A percentile compares a stretch with the other conserved stretches of the same genome.
phyloP scores from a whole-genome alignment of 1,284 basidiomycete species.

The Tremellales sp. region DNA sequence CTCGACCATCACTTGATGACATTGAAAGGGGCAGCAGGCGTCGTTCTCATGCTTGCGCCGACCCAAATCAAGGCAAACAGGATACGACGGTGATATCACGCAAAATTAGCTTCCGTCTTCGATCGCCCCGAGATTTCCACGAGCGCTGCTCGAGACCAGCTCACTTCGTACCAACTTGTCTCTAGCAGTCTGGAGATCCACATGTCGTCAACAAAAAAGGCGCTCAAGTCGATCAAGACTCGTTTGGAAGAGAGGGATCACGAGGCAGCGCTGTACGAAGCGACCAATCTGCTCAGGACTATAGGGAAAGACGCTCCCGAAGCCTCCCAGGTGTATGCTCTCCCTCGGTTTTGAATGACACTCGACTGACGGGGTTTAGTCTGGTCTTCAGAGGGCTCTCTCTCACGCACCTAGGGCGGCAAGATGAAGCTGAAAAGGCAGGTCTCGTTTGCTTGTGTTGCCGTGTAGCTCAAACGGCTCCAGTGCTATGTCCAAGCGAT shows the following conservation, averaged over 20 bases:
- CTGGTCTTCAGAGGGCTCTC: constrained; percentile 78
- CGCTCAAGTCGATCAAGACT: constrained; percentile 73
- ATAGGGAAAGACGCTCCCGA: constrained; percentile 56
- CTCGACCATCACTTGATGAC: too few species aligned
- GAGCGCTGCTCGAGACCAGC: too few species aligned
- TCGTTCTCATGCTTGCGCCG: too few species aligned
- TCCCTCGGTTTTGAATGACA: constrained; percentile 2
- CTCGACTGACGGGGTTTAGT: constrained; percentile 49
- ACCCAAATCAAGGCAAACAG: too few species aligned
- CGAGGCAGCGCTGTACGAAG: constrained; percentile 51
- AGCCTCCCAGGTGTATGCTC: constrained; percentile 64
- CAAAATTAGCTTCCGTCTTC: too few species aligned
- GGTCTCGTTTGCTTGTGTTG: constrained; percentile 31
- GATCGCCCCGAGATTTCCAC: too few species aligned
- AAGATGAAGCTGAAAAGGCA: constrained; percentile 77
- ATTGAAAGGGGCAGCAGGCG: too few species aligned
- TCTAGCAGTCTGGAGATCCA: too few species aligned
- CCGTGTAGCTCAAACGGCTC: neutral
- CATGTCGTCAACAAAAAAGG: constrained; percentile 38
- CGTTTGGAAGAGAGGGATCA: constrained; percentile 73
- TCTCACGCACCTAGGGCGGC: constrained; percentile 64
- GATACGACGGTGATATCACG: too few species aligned
- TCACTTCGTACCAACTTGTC: too few species aligned
- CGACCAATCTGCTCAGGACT: constrained; percentile 53
- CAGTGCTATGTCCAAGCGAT: constrained; percentile 74